Evolutionary conservation across 768 basidiomycete genomes (phyloP), one percentile per base, ranked within the genome.

Genomic region (Lentinus brumalis): DNA sequence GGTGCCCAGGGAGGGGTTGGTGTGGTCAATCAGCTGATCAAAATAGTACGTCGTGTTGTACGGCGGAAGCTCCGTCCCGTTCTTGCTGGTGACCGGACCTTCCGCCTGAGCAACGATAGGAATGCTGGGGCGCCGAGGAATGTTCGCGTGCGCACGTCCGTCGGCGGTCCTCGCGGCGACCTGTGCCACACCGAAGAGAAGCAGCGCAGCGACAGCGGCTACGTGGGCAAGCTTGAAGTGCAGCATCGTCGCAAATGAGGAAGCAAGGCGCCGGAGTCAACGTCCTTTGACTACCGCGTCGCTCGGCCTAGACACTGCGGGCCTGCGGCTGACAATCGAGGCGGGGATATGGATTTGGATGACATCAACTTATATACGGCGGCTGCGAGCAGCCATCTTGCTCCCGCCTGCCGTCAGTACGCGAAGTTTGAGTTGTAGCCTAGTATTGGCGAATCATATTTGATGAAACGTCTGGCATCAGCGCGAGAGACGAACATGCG

Each of bases 1-100:
- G 16, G 88, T 91, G 18, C 89, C 89, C 26, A 83, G 74, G 29
- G 78, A 74, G 16, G 86, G 83, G 61, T 83, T 73, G 32, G 70
- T 78, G 69, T 83, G 83, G 66, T 84, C 81, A 59, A 87, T 74
- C 51, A 78, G 68, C 62, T 79, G 77, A 65, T 87, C 81, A 67
- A 89, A 89, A 58, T 69, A 72, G 70, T 84, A 89, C 5, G 77
- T 70, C 31, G 69, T 71, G 65, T 69, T 69, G 58, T 72, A 67
- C 50, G 70, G 66, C 32, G 69, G 75, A 11, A 77, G 66, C 51
- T 60, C 40, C 35, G 69, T 64, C 35, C 71, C 69, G 65, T 69
- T 61, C 45, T 50, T 62, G 60, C 67, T 68, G 15, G 67, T 69
- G 15, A 70, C 62, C 14, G 67, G 63, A 10, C 10, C 63, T 40